Evolutionary conservation across 73 alveolate genomes (phyloP).

Genomic region (Effrenium voratum): DNA sequence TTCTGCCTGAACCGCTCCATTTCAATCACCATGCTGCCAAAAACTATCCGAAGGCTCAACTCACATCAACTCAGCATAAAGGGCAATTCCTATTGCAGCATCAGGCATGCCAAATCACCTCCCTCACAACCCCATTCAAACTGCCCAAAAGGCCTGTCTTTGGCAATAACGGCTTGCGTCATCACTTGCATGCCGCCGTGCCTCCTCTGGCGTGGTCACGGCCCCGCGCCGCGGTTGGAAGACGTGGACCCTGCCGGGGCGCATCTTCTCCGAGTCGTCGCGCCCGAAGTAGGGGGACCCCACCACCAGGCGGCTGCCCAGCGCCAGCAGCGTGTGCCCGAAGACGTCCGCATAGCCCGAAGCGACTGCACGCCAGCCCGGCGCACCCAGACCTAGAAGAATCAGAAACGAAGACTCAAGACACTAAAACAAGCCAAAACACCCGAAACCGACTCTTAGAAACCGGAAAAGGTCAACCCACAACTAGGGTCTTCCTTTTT

Average conservation of each 20-base stretch:
- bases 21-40: neutral
- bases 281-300: constrained; percentile 70
- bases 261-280: constrained; percentile 30
- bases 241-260: constrained; percentile 42
- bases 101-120: neutral
- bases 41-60: neutral
- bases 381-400: neutral
- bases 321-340: constrained; percentile 26
- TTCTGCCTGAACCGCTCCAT: neutral
- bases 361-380: constrained; percentile 16
- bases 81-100: neutral
- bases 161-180: no score
- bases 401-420: neutral
- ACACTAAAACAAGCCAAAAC: neutral
- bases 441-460: neutral
- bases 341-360: constrained; percentile 22
- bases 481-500: no score
- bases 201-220: neutral
- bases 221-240: neutral
- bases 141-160: neutral
- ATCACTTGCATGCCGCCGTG: no score
- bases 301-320: constrained; percentile 24
- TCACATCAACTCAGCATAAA: neutral
- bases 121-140: neutral
- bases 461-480: no score